These are phyloP conservation scores for Dactylellina sp. DNA, from an alignment of 2,329 filamentous ascomycete species.

Conservation along the genomic window DNA sequence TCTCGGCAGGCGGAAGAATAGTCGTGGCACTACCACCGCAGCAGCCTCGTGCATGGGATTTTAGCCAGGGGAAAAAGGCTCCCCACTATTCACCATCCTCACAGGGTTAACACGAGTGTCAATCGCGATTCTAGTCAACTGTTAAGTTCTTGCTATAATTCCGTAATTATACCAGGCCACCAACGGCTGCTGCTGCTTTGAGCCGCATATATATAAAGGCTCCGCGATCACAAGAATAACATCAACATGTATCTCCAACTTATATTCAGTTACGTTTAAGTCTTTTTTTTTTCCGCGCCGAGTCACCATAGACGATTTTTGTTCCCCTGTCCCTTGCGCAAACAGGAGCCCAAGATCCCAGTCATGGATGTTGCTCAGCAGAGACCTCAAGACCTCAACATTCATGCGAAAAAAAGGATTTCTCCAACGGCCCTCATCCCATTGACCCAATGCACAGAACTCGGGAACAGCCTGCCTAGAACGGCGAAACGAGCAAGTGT, in stretches of 20 bases:
- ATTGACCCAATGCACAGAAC: slow-evolving; percentile 12
- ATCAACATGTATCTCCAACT: background rate
- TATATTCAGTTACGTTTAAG: background rate
- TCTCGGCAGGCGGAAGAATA: slow-evolving; percentile 49
- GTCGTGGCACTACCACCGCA: slow-evolving; percentile 52
- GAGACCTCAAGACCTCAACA: slow-evolving; percentile 9
- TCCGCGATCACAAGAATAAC: slow-evolving; percentile 15
- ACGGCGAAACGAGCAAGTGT: slow-evolving; percentile 26
- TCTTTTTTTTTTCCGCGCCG: no score
- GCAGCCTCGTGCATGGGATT: slow-evolving; percentile 16
- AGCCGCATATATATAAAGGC: slow-evolving; percentile 26
- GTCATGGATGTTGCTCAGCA: slow-evolving; percentile 23
- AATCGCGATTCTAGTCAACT: slow-evolving; percentile 22
- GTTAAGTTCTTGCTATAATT: slow-evolving; percentile 37
- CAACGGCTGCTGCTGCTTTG: background rate
- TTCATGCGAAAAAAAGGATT: slow-evolving; percentile 36
- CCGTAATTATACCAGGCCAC: slow-evolving; percentile 42
- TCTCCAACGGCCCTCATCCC: slow-evolving; percentile 24
- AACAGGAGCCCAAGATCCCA: background rate
- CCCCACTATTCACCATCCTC: slow-evolving; percentile 34
- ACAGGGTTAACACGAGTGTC: slow-evolving; percentile 26
- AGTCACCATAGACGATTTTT: no score
- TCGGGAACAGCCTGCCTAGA: slow-evolving; percentile 45
- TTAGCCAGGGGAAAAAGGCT: slow-evolving; percentile 17
- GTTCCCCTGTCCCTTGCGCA: slow-evolving; percentile 10